Conservation (phyloP, 768 basidiomycete genomes). For the Rhodotorula graminis region DNA sequence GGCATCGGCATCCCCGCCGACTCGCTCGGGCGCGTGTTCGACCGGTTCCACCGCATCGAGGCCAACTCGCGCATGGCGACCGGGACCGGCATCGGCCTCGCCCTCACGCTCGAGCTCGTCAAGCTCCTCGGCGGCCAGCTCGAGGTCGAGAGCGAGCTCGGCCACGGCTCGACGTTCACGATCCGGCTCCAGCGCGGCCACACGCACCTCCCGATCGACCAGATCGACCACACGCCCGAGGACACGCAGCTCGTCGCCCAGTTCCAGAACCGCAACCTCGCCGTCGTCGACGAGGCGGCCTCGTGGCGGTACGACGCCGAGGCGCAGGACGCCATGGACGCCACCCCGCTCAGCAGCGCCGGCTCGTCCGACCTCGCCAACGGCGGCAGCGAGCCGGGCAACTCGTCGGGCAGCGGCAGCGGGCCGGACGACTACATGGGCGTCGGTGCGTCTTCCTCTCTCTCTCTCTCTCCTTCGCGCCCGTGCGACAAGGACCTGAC, state of each 20-base stretch:
- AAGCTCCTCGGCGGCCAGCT: slow-evolving; percentile 34
- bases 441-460: neutral
- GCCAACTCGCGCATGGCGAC: slow-evolving; percentile 13
- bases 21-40: slow-evolving; percentile 36
- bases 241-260: neutral
- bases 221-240: slow-evolving; percentile 26
- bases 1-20: slow-evolving; percentile 31
- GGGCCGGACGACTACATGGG: slow-evolving; percentile 16
- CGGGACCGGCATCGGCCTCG: slow-evolving; percentile 32
- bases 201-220: slow-evolving; percentile 29
- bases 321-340: neutral
- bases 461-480: too few relatives aligned
- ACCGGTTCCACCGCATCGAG: slow-evolving; percentile 38
- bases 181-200: slow-evolving; percentile 24
- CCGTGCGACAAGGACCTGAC: neutral
- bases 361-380: neutral
- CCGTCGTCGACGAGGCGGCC: slow-evolving; percentile 28
- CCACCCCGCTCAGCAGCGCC: neutral
- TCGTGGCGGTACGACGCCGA: slow-evolving; percentile 23
- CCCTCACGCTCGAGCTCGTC: slow-evolving; percentile 38
- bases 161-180: slow-evolving; percentile 25
- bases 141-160: slow-evolving; percentile 33
- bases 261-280: slow-evolving; percentile 11
- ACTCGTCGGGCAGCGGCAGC: slow-evolving; percentile 5
- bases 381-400: slow-evolving; percentile 1